Evolutionary conservation across 129 eudicot species (phyloP).

Genomic region (Saussurea involucrata): DNA sequence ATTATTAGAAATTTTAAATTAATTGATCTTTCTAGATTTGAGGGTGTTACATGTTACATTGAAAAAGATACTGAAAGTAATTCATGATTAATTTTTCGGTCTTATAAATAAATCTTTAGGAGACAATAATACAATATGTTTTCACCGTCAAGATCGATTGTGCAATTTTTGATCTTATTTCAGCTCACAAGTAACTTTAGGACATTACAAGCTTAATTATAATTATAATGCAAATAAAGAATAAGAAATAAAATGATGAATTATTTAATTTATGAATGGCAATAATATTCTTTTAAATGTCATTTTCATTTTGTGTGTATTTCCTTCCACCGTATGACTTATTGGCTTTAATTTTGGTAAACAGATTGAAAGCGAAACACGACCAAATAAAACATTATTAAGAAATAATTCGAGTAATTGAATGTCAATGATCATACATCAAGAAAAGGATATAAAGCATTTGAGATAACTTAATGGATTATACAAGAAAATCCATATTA

Average conservation of each 20-base stretch:
- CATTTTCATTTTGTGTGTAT: conserved; percentile 3
- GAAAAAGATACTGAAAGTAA: neutral
- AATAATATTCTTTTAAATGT: neutral
- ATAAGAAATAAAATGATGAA: neutral
- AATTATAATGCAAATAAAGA: too few species aligned
- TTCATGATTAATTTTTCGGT: neutral
- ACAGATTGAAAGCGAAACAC: conserved; percentile 16
- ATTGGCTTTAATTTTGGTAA: conserved; percentile 18
- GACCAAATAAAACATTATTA: conserved; percentile 11
- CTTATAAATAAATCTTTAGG: neutral
- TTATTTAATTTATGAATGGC: neutral
- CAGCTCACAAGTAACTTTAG: neutral
- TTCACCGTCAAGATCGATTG: neutral
- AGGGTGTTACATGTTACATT: too few species aligned
- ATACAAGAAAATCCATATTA: neutral
- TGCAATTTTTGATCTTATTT: neutral
- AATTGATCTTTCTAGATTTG: too few species aligned
- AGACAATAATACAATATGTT: neutral
- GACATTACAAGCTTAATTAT: neutral
- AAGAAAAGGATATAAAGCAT: neutral
- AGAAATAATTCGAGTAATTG: neutral
- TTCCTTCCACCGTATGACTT: conserved; percentile 5
- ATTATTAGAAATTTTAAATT: too few species aligned
- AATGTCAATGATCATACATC: neutral
- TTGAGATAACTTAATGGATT: neutral